Base-by-base conservation (phyloP, 2,329 filamentous ascomycete species). In the Cercospora sojina region DNA sequence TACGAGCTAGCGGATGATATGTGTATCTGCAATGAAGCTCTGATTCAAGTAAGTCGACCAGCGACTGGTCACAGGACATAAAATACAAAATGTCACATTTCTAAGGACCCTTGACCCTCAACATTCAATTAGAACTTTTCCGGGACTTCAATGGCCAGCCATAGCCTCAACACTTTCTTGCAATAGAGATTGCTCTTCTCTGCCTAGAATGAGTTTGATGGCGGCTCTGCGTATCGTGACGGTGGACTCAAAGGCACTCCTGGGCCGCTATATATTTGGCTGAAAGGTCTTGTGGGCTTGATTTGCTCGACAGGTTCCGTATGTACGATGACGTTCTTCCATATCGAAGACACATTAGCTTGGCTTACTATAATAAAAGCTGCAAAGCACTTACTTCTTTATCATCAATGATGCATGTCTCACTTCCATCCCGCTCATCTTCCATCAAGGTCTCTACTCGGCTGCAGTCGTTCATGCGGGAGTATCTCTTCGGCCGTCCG, bases 321-420 rank as follows among this genome's bases (percentile, higher is more conserved):
- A 6, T 47, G 43, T 12, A 47, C 43, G 18, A 47, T 47, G 43
- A 47, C 43, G 1, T 18, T 47, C 43, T 47, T 20, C 2, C 3
- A 2, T 10, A 20, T 47, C 10, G 41, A 47, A 4, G 3, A 47
- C 10, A 47, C 43, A 3, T 47, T 23, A 47, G 43, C 41, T 12
- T 6, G 3, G 2, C 0, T 4, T 8, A 5, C 2, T 12, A 1
- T 47, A 3, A 18, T 6, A 2, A 18, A 18, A 18, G 8, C 3
- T 47, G 18, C 18, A 9, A 20, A 5, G n/a, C 1, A 23, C 43
- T 13, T 23, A 5, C 43, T 18, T 47, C 43, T 16, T 41, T 41
- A 6, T 41, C 35, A n/a, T 41, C 35, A n/a, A 41, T 41, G 35
- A 41, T 41, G 16, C n/a, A 41, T 3, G 35, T 41, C 35, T 41